These are phyloP conservation scores for Monosporozyma aerobia DNA, from an alignment of 805 yeast genomes.

Conservation along the genomic window DNA sequence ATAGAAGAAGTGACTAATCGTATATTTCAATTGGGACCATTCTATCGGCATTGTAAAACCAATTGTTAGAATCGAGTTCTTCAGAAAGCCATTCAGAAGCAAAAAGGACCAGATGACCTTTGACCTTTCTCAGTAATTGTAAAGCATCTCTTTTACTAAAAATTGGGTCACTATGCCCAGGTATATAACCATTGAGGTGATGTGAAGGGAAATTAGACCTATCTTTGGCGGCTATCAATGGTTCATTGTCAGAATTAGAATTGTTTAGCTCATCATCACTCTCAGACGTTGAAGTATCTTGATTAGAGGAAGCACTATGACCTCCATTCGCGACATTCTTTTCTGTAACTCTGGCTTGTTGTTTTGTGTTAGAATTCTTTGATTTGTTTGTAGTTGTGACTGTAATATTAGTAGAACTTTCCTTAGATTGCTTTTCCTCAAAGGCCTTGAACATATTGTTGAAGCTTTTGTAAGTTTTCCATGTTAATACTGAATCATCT, in stretches of 20 bases:
- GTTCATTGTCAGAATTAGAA: no score
- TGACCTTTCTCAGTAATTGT: constrained; percentile 56
- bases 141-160: constrained; percentile 73
- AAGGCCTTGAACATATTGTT: constrained; percentile 55
- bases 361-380: neutral
- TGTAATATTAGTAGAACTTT: neutral
- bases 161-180: constrained; percentile 37
- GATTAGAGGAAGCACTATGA: neutral
- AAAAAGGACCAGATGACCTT: constrained; percentile 84
- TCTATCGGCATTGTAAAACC: constrained; percentile 92
- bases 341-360: neutral
- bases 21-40: constrained; percentile 93
- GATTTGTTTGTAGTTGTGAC: neutral
- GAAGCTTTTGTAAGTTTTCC: constrained; percentile 81
- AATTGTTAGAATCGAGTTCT: constrained; percentile 84
- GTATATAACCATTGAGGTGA: constrained; percentile 9
- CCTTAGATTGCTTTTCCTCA: constrained; percentile 15
- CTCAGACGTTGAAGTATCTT: neutral
- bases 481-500: constrained; percentile 77
- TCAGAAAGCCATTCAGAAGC: constrained; percentile 84
- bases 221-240: neutral
- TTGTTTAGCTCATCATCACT: neutral
- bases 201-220: neutral
- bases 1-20: constrained; percentile 35
- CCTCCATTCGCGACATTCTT: neutral